A percentile compares a stretch with the other conserved stretches of the same genome.
These are phyloP conservation scores for Wickerhamiella cacticola DNA, from an alignment of 805 yeast genomes.

Conservation along the genomic window DNA sequence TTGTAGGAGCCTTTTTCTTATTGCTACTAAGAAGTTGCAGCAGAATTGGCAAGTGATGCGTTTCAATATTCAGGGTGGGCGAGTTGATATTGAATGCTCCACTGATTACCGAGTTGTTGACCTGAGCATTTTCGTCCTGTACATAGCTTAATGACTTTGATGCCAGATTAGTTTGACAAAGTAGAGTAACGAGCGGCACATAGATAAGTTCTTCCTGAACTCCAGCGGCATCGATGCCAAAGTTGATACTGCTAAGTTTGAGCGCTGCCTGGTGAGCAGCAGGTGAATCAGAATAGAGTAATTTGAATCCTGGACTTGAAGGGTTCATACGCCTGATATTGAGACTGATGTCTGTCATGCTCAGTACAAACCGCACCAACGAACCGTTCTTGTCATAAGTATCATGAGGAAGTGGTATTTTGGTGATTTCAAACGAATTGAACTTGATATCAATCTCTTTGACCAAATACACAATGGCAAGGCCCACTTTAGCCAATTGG, in stretches of 20 bases:
- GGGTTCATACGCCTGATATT: constrained; percentile 32
- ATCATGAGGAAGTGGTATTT: constrained; percentile 21
- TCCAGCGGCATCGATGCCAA: constrained; percentile 27
- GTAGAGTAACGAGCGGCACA: constrained; percentile 30
- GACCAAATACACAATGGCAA: constrained; percentile 26
- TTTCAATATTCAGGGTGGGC: constrained; percentile 31
- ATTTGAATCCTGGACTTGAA: constrained; percentile 31
- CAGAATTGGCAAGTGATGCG: constrained; percentile 28
- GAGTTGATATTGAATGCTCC: constrained; percentile 25
- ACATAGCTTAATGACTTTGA: constrained; percentile 28
- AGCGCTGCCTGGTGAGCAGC: constrained; percentile 33
- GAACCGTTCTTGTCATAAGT: constrained; percentile 13
- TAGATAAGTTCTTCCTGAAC: constrained; percentile 31
- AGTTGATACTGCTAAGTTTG: constrained; percentile 27
- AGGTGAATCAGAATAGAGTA: constrained; percentile 27
- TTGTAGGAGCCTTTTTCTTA: constrained; percentile 2
- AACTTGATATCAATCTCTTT: constrained; percentile 30
- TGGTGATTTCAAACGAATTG: constrained; percentile 25
- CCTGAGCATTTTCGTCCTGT: constrained; percentile 19
- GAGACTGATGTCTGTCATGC: constrained; percentile 28
- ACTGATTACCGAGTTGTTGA: constrained; percentile 17
- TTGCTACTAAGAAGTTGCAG: constrained; percentile 17
- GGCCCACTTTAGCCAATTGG: constrained; percentile 23
- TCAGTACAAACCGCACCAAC: constrained; percentile 20
- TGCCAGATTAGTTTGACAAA: constrained; percentile 29